Base-by-base conservation (phyloP, 257 asterid genomes). In the Solanum bulbocastanum region DNA sequence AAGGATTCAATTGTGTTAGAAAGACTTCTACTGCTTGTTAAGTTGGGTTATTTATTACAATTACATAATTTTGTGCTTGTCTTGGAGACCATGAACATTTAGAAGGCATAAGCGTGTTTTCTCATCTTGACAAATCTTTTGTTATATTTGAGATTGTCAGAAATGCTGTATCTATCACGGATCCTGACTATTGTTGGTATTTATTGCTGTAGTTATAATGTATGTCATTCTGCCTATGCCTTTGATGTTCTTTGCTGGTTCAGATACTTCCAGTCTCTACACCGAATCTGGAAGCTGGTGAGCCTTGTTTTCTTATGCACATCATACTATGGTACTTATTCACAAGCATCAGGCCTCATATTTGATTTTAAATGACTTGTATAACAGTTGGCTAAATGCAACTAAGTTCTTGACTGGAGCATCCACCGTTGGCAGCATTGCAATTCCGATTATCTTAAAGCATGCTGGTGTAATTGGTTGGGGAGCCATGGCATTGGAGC, bases 401-500 rank as follows among this genome's bases (percentile, higher is more conserved):
- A 91, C 97, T 1, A 96, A 96, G 94, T 95, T 96, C 91, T 89
- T 96, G 87, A 96, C 98, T 14, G 99, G 98, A 86, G 94, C 96
- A 83, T 94, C 99, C 83, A 89, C 92, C 11, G 95, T 95, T 85
- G 99, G 99, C 71, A 96, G 99, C 93, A 88, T 96, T 83, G 98
- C 98, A 9, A 94, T 96, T 88, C 98, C 99, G 15, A 86, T 95
- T 58, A 93, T 96, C 90, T 91, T 96, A 84, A 96, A 95, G 91
- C 99, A 96, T 87, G 98, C 97, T 52, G 98, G 98, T 52, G 91
- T 96, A 27, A 96, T 96, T 82, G 91, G 98, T 86, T 95, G 98
- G 99, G 99, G 99, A 40, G 98, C 99, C 39, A 87, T 96, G 91
- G 93, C 96, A 36, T 93, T 96, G 98, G 99, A 94, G 90, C 98